phyloP scores from a whole-genome alignment of 331 rosid genomes.

The Acacia pycnantha region DNA sequence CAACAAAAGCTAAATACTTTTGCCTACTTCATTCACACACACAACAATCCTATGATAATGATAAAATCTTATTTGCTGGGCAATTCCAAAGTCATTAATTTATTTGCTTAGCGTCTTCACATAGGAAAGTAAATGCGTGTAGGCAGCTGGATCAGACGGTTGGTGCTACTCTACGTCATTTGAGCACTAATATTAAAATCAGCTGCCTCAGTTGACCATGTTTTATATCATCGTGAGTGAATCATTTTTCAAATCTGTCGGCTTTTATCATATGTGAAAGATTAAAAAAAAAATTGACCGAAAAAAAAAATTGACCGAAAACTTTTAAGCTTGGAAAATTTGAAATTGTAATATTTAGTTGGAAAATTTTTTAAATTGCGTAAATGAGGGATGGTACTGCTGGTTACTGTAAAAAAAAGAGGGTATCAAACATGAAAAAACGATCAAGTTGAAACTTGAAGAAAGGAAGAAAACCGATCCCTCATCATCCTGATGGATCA shows the following conservation, averaged over 20 bases:
- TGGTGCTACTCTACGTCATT: neutral
- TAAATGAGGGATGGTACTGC: neutral
- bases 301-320: neutral
- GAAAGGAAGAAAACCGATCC: neutral
- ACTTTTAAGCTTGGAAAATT: neutral
- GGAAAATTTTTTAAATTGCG: neutral
- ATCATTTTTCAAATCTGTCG: neutral
- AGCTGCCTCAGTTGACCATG: neutral
- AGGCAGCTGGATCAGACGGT: slow-evolving; percentile 15
- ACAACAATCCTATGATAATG: neutral
- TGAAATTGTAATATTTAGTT: neutral
- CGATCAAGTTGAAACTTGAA: neutral
- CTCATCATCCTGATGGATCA: neutral
- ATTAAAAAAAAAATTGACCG: neutral
- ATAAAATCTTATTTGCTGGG: neutral
- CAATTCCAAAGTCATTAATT: slow-evolving; percentile 28
- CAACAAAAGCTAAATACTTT: neutral
- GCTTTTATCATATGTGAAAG: neutral
- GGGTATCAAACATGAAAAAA: neutral
- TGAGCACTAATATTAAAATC: neutral
- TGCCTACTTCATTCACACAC: slow-evolving; percentile 18
- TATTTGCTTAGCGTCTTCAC: slow-evolving; percentile 2
- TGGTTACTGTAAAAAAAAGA: neutral
- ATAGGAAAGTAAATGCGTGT: slow-evolving; percentile 25
- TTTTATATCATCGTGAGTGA: neutral